Base-by-base conservation (phyloP, 345 rosid species). In the Linum usitatissimum region DNA sequence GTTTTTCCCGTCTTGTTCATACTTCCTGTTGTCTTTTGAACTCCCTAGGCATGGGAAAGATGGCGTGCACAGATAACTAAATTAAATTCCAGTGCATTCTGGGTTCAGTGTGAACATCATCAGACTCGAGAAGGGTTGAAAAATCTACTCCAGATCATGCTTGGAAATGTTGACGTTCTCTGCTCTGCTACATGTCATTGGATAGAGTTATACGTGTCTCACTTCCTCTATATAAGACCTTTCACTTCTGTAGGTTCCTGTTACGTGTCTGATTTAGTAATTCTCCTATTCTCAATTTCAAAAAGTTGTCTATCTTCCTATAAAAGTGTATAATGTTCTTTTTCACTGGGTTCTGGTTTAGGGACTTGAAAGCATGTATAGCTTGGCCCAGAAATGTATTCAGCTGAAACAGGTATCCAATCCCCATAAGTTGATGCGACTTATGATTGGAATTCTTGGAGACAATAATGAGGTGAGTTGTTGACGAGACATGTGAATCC, bases 291-390 rank as follows among this genome's bases (percentile, higher is more conserved):
- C 15, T 45, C 17, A 45, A 45, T 10, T 45, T 45, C 14, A 12
- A 40, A 2, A 45, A 10, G 1, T 45, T 45, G 0, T 10, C 10
- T 45, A 10, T 45, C 51, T 15, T 45, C 10, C 17, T 4, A 45
- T 45, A 3, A 3, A 10, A 45, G 0, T 10, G 8, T 45, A 9
- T 8, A 10, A 0, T 45, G 15, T 45, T 45, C 13, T 45, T 45
- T 45, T 9, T 15, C 12, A 63, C 53, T 59, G 34, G 59, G 45
- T 60, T 57, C 57, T 69, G 55, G 64, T 36, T 57, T 71, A 92
- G 99, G 99, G 99, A 31, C 73, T 87, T 54, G 99, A 93, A 70
- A 87, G 84, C 80, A 87, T 93, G 94, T 80, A 85, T 70, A 80
- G 68, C 76, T 80, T 93, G 65, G 91, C 96, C 61, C 88, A 81